These are phyloP conservation scores for Sclerotinia nivalis DNA, from an alignment of 2,329 filamentous ascomycete species.

Conservation along the genomic window DNA sequence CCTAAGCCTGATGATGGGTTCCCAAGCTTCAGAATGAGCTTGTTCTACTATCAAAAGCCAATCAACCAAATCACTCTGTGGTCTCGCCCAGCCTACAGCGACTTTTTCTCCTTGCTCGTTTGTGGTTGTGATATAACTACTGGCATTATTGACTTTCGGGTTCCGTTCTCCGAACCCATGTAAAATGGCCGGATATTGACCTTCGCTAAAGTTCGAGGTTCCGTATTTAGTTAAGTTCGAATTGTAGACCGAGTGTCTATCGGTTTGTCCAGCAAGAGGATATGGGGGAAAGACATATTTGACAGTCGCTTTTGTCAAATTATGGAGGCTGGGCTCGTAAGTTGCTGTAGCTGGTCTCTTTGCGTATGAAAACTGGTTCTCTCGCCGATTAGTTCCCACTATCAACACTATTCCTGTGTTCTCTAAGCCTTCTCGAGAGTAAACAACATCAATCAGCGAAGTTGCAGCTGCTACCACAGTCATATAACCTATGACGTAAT, in stretches of 20 bases:
- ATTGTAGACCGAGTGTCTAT: constrained; percentile 51
- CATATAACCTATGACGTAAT: constrained; percentile 77
- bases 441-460: constrained; percentile 61
- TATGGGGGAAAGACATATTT: constrained; percentile 63
- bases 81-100: constrained; percentile 77
- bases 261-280: constrained; percentile 42
- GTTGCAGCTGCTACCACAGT: constrained; percentile 73
- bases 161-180: constrained; percentile 58
- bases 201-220: constrained; percentile 56
- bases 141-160: constrained; percentile 62
- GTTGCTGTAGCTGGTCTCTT: constrained; percentile 51
- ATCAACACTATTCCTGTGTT: constrained; percentile 69
- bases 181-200: constrained; percentile 59
- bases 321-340: constrained; percentile 44
- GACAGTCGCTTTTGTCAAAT: constrained; percentile 50
- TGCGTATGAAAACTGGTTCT: constrained; percentile 61
- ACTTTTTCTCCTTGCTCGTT: constrained; percentile 73
- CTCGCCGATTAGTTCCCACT: constrained; percentile 64
- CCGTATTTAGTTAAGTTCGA: constrained; percentile 40
- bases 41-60: constrained; percentile 86
- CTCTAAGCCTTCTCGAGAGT: constrained; percentile 69
- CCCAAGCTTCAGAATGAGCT: constrained; percentile 70
- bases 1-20: constrained; percentile 72
- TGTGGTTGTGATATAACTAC: constrained; percentile 63
- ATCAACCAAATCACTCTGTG: constrained; percentile 67